Evolutionary conservation across 495 filamentous ascomycete species (phyloP), one percentile per base, ranked within the genome.

Genomic region (Aspergillus heteromorphus): DNA sequence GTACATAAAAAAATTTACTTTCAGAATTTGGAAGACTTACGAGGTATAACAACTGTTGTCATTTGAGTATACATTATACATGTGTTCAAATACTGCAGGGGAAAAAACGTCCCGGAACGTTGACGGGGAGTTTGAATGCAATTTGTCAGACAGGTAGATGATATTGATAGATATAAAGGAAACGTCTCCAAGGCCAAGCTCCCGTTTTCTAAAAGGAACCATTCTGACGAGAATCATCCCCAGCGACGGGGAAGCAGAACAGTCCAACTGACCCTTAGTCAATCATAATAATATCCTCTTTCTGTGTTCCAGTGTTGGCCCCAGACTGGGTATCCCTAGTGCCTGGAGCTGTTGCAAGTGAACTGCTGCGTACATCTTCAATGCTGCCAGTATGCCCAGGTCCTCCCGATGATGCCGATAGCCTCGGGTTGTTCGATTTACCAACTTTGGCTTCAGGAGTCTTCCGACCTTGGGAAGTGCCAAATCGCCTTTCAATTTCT

Each of bases 221-320:
- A 2, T 10, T 14, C 11, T 34, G 31, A 38, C 3, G 13, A 38
- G 34, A 38, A n/a, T 9, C 5, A 13, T 14, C 11, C 34, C 34
- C 11, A n/a, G 34, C 13, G 10, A 14, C 13, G n/a, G n/a, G 5
- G 13, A 14, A 38, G 34, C 5, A n/a, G 34, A 7, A 7, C 3
- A 27, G 23, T 27, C 3, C 13, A 0, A 38, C n/a, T 4, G n/a
- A 20, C 16, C 19, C 13, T 20, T 63, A 75, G 51, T 75, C 72
- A 58, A 75, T 75, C 45, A 67, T 75, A 34, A 75, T 75, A 27
- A 75, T 49, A 59, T 73, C 66, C 18, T 65, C 45, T 20, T 59
- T 63, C 20, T 60, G 53, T 7, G 34, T 9, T 11, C 45, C 31
- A 49, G 25, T 34, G 17, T 31, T 54, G 19, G 43, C 27, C 29